Evolutionary conservation across 768 basidiomycete genomes (phyloP), one percentile per base, ranked within the genome.

Genomic region (Cystoderma amianthinum): DNA sequence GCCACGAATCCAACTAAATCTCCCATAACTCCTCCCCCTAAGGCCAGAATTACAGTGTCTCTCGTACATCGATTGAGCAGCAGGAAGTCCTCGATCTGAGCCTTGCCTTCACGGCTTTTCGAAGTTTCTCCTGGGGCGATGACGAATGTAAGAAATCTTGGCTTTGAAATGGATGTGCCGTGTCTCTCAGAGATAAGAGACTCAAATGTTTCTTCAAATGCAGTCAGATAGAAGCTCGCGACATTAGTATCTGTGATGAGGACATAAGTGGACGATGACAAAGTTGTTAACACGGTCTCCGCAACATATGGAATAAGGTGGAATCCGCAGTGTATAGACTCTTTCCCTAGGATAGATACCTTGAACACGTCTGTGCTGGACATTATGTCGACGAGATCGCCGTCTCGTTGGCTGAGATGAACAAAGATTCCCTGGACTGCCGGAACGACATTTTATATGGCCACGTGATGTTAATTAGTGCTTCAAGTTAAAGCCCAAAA

Each of bases 11-110:
- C 96, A 43, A 93, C 83, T 16, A 98, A 71, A 65, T 99, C 95
- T 10, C 96, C 96, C 44, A 99, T 89, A 42, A 99, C 96, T 20
- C 96, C 96, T 23, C 96, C 95, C 22, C 96, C 96, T 17, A 99
- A 74, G 0, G 94, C 95, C 41, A 99, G 64, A 42, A 98, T 70
- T 47, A 99, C 90, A 2, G 87, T 93, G 60, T 95, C 94, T 44
- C 96, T 69, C 2, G 94, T 96, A 57, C 93, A 96, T 59, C 78
- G 79, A 53, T 94, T 80, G 13, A 82, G 68, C 42, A 98, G 69
- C 34, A 99, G 68, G 62, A 84, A 97, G 62, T 99, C 95, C 58
- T 98, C 95, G 51, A 98, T 83, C 44, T 81, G 72, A 2, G 91
- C 95, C 61, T 98, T 98, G 42, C 89, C 89, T 49, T 87, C 76